A percentile compares a stretch with the other conserved stretches of the same genome.
phyloP scores from a whole-genome alignment of 2,329 filamentous ascomycete genomes.

The Aureobasidium sp. region DNA sequence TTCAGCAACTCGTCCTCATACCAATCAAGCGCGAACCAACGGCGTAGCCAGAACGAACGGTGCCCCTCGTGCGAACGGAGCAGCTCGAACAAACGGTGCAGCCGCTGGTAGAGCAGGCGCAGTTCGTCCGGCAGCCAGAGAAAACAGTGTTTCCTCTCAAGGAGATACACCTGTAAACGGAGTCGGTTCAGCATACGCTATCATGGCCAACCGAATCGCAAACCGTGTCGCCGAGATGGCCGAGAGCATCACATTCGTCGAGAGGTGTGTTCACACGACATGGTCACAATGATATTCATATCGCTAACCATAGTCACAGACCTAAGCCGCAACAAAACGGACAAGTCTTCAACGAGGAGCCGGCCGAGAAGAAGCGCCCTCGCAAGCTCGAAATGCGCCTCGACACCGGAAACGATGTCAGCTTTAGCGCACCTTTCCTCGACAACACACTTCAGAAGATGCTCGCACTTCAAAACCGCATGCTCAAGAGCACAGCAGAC shows the following conservation, averaged over 20 bases:
- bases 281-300: not conserved
- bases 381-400: conserved; percentile 45
- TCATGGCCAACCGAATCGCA: conserved; percentile 43
- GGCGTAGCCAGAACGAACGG: conserved; percentile 11
- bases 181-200: conserved; percentile 39
- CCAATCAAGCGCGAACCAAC: conserved; percentile 11
- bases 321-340: conserved; percentile 21
- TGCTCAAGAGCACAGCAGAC: conserved; percentile 41
- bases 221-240: conserved; percentile 46
- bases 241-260: conserved; percentile 45
- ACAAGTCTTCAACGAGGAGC: conserved; percentile 18
- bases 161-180: conserved; percentile 22
- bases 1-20: conserved; percentile 9
- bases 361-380: conserved; percentile 33
- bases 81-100: conserved; percentile 12
- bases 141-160: conserved; percentile 27
- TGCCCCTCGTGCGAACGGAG: conserved; percentile 12
- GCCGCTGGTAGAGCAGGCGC: conserved; percentile 10
- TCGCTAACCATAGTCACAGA: conserved; percentile 14
- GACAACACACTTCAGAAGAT: conserved; percentile 46
- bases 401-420: conserved; percentile 31
- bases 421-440: conserved; percentile 45
- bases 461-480: conserved; percentile 41
- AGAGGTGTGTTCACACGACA: conserved; percentile 26
- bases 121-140: conserved; percentile 14